Percentiles rank a stretch among this genome's conserved stretches.
Evolutionary conservation across 768 basidiomycete species (phyloP).

Genomic region (Kwoniella heveanensis): DNA sequence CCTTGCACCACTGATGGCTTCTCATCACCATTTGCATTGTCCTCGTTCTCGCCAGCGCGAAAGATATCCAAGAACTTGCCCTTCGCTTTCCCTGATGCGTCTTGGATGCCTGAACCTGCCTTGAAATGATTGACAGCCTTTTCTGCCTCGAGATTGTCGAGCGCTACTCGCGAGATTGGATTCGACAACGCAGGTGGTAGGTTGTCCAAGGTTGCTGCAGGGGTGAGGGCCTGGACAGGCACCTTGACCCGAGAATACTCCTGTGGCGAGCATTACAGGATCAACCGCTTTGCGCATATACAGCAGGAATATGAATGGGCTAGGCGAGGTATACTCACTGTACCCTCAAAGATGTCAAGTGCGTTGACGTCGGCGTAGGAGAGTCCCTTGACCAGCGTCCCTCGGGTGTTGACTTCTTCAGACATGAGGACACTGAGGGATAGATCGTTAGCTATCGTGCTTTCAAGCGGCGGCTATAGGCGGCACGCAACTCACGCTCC

Average conservation of each 20-base stretch:
- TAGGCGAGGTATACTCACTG: slow-evolving; percentile 60
- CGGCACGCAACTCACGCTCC: slow-evolving; percentile 22
- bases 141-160: slow-evolving; percentile 57
- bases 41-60: slow-evolving; percentile 5
- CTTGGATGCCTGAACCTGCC: neutral
- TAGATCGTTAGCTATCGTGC: neutral
- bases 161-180: slow-evolving; percentile 44
- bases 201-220: slow-evolving; percentile 24
- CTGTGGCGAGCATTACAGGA: slow-evolving; percentile 56
- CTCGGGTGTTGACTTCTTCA: slow-evolving; percentile 73
- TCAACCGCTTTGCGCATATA: neutral
- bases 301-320: slow-evolving; percentile 46
- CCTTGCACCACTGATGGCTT: slow-evolving; percentile 38
- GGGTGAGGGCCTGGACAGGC: slow-evolving; percentile 63
- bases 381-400: slow-evolving; percentile 76
- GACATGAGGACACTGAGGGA: slow-evolving; percentile 4
- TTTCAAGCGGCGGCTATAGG: neutral
- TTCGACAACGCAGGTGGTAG: slow-evolving; percentile 24
- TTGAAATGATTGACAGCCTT: slow-evolving; percentile 8
- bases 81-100: slow-evolving; percentile 1
- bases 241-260: slow-evolving; percentile 70
- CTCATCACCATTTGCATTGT: slow-evolving; percentile 24
- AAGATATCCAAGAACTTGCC: slow-evolving; percentile 3
- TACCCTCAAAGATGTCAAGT: slow-evolving; percentile 81
- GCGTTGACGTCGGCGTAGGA: slow-evolving; percentile 65